A percentile compares a stretch with the other conserved stretches of the same genome.
These are phyloP conservation scores for Huntiella moniliformis DNA, from an alignment of 2,329 filamentous ascomycete genomes.

Conservation along the genomic window DNA sequence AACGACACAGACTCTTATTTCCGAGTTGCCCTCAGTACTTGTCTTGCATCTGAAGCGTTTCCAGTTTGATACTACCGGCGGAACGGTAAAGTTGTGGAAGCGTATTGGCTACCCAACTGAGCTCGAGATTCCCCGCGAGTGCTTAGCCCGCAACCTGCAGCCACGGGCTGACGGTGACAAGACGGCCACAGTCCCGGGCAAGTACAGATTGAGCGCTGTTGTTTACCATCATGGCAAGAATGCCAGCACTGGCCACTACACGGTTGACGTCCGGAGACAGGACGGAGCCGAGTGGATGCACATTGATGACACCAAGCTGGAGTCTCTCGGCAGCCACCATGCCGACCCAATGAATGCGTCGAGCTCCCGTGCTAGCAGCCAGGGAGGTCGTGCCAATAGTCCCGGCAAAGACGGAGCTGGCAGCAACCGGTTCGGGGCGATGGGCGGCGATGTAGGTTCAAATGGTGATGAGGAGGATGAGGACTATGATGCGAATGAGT, in stretches of 20 bases:
- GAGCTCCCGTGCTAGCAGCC: too few species aligned
- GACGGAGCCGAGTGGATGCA: slow-evolving; percentile 94
- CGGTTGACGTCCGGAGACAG: slow-evolving; percentile 86
- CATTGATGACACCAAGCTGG: slow-evolving; percentile 81
- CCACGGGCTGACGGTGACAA: slow-evolving; percentile 44
- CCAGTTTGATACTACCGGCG: slow-evolving; percentile 75
- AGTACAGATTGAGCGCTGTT: slow-evolving; percentile 71
- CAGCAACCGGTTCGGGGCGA: slow-evolving; percentile 57
- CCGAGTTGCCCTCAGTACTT: slow-evolving; percentile 73
- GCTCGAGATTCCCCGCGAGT: slow-evolving; percentile 80
- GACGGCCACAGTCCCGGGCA: slow-evolving; percentile 38
- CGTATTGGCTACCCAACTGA: slow-evolving; percentile 90
- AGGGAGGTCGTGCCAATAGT: slow-evolving; percentile 28
- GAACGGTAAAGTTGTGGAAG: slow-evolving; percentile 97
- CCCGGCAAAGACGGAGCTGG: slow-evolving; percentile 28
- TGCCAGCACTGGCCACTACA: slow-evolving; percentile 90
- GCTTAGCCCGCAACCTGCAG: slow-evolving; percentile 59
- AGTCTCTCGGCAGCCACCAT: slow-evolving; percentile 65
- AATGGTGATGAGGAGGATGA: slow-evolving; percentile 26
- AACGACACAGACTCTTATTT: slow-evolving; percentile 89
- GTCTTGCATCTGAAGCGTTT: slow-evolving; percentile 95
- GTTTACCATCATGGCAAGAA: slow-evolving; percentile 98
- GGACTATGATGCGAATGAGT: slow-evolving; percentile 44
- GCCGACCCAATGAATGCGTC: slow-evolving; percentile 55
- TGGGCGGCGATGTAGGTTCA: slow-evolving; percentile 14